Base-by-base conservation (phyloP, 192 early-diverging fungal genomes). In the Spizellomyces punctatus region DNA sequence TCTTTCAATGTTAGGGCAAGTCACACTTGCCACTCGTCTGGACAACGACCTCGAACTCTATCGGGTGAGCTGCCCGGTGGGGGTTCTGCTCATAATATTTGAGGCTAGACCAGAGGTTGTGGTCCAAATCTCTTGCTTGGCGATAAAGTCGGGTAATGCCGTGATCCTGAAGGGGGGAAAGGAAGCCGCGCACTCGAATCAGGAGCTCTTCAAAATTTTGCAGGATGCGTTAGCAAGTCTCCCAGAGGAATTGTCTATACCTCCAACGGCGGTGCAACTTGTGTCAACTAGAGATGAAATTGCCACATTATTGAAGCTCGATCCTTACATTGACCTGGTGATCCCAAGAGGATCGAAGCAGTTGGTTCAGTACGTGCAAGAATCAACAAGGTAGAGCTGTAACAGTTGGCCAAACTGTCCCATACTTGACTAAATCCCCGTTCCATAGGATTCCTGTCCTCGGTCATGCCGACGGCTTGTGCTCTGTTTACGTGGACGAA, bases 61-160 rank as follows among this genome's bases (percentile, higher is more conserved):
- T 81, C 86, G 93, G 10, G 93, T 99, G 6, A 89, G 89, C 0
- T 93, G 91, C 59, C 96, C 98, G 44, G 94, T 99, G 14, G 98
- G 98, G 21, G 95, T 97, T 14, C 83, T 96, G 42, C 82, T 99
- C 79, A 94, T 96, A 54, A 99, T 99, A 58, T 99, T 99, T 67
- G 98, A 99, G 83, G 94, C 98, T 16, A 88, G 98, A 21, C 98
- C 98, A 36, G 98, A 99, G 79, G 98, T 99, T 3, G 95, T 98
- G 36, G 98, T 97, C 10, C 96, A 99, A 69, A 98, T 99, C 69
- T 92, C 95, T 1, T 90, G 91, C 9, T 81, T 99, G 74, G 92
- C 96, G 6, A 88, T 99, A 75, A 99, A 99, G 78, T 97, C 95
- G 36, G 92, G 92, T 63, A 99, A 99, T 78, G 95, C 98, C 5